Evolutionary conservation across 139 green algal species (phyloP).

Genomic region (Gonium pectorale): DNA sequence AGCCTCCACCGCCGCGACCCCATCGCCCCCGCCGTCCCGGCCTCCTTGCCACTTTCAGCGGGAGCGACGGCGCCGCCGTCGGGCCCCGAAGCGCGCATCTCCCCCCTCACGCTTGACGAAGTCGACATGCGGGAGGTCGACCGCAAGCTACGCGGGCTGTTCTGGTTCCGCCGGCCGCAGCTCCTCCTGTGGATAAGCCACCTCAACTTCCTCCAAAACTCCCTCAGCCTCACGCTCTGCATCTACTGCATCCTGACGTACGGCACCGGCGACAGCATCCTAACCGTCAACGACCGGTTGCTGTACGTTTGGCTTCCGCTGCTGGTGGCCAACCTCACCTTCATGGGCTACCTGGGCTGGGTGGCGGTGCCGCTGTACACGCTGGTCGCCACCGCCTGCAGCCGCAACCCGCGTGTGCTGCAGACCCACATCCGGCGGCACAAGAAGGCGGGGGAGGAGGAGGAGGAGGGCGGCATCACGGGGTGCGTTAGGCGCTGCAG

Average conservation of each 20-base stretch:
- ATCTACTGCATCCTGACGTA: constrained; percentile 25
- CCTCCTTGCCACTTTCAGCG: no score
- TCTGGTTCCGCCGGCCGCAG: constrained; percentile 23
- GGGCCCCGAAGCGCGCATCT: no score
- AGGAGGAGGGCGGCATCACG: constrained; percentile 43
- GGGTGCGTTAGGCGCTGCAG: constrained; percentile 19
- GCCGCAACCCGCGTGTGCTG: constrained; percentile 20
- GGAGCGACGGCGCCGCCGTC: not conserved
- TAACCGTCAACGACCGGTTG: not conserved
- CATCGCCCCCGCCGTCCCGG: no score
- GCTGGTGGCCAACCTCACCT: constrained; percentile 21
- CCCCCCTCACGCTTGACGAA: no score
- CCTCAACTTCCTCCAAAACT: constrained; percentile 44
- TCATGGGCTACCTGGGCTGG: constrained; percentile 41
- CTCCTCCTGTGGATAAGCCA: constrained; percentile 32
- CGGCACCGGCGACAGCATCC: constrained; percentile 8
- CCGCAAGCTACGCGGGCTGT: constrained; percentile 31
- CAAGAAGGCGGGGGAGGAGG: constrained; percentile 36
- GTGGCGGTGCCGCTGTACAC: constrained; percentile 45
- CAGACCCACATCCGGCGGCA: constrained; percentile 18
- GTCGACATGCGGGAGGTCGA: constrained; percentile 11
- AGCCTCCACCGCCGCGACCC: no score
- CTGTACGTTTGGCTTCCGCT: constrained; percentile 39
- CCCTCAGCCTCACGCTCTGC: constrained; percentile 34
- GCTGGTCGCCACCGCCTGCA: constrained; percentile 18